Evolutionary conservation across 768 basidiomycete species (phyloP), one percentile per base, ranked within the genome.

Genomic region (Agaricus blazei): DNA sequence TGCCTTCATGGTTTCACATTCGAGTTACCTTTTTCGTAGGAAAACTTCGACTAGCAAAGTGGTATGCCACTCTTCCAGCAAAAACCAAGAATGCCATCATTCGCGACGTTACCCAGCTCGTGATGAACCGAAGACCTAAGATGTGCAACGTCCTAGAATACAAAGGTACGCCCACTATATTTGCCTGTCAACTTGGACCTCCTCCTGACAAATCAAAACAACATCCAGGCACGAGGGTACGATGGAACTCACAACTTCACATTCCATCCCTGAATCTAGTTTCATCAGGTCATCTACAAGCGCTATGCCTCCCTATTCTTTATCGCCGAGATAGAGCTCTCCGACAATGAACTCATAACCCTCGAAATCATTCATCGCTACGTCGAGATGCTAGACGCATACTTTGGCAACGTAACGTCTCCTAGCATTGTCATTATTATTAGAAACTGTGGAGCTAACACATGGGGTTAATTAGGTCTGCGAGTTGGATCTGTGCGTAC

Each of bases 71-170:
- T 1, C 77, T 94, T 70, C 75, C 88, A 29, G 76, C 85, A 23
- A 92, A 93, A 70, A 74, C 75, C 36, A 95, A 93, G 70, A 79
- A 81, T 52, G 96, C 94, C 80, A 93, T 96, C 65, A 86, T 97
- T 60, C 94, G 93, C 72, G 96, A 98, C 66, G 89, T 98, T 29
- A 95, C 93, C 1, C 92, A 94, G 70, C 80, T 97, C 36, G 93
- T 98, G 29, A 76, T 96, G 44, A 90, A 87, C 50, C 81, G 96
- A 49, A 79, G 90, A 56, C 90, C 90, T 48, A 79, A 88, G 53
- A 95, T 93, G 92, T 97, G 93, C 67, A 98, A 98, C 71, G 88
- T 98, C 64, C 71, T 98, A 40, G 96, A 98, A 68, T 97, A 97
- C 76, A 97, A 95, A 75, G 95, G 95, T 88, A 57, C 15, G 19